Conservation (phyloP, 805 yeast species). For the Pichia insulana region DNA sequence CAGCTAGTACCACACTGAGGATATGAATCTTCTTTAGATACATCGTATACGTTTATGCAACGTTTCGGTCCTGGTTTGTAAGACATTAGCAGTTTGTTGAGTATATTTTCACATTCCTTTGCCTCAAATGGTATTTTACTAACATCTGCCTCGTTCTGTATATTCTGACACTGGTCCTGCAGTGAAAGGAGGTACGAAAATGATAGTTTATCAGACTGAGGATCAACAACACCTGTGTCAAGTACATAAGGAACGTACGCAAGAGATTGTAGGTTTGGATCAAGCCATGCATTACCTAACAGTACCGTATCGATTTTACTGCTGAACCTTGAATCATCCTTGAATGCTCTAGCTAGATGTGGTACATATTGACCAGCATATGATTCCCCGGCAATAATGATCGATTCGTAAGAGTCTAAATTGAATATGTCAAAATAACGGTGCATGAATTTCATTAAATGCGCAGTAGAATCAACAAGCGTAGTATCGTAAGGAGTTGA, state of each 20-base stretch:
- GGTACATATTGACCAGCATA: constrained; percentile 98
- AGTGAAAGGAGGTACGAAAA: constrained; percentile 33
- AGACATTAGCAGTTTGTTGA: constrained; percentile 30
- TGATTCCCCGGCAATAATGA: constrained; percentile 87
- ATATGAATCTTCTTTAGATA: constrained; percentile 55
- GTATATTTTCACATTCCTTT: constrained; percentile 33
- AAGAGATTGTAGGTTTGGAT: constrained; percentile 76
- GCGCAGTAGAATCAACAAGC: constrained; percentile 46
- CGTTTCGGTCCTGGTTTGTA: constrained; percentile 21
- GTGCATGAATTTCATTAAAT: constrained; percentile 57
- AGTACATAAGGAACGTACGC: constrained; percentile 68
- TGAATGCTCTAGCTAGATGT: constrained; percentile 61
- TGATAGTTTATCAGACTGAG: constrained; percentile 22
- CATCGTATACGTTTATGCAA: constrained; percentile 82
- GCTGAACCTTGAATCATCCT: constrained; percentile 32
- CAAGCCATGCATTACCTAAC: constrained; percentile 93
- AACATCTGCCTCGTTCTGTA: constrained; percentile 28
- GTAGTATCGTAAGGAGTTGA: constrained; percentile 44
- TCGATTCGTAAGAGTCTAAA: constrained; percentile 43
- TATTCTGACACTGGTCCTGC: constrained; percentile 55
- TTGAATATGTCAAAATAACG: constrained; percentile 59
- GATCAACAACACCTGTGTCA: constrained; percentile 45
- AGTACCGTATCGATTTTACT: constrained; percentile 52
- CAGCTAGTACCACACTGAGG: constrained; percentile 91
- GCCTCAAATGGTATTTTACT: constrained; percentile 15